phyloP scores from a whole-genome alignment of 345 rosid species.

The sweet orange (Citrus sinensis) region DVS_A1.0 CM039168.1:27189501-27190000 shows the following conservation, averaged over 20 bases:
- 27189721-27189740: constrained; percentile 47
- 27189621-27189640: constrained; percentile 67
- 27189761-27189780: constrained; percentile 64
- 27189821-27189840: too few species aligned
- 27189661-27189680: constrained; percentile 76
- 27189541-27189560: background rate
- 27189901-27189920: background rate
- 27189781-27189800: constrained; percentile 89
- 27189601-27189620: constrained; percentile 32
- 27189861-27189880: background rate
- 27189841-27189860: background rate
- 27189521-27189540: background rate
- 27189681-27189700: constrained; percentile 73
- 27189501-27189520: background rate
- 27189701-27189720: constrained; percentile 48
- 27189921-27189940: constrained; percentile 17
- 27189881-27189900: too few species aligned
- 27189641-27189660: constrained; percentile 53
- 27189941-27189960: constrained; percentile 49
- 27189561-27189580: constrained; percentile 36
- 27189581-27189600: constrained; percentile 64
- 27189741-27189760: constrained; percentile 46
- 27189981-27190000: constrained; percentile 37
- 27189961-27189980: constrained; percentile 42
- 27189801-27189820: too few species aligned